Evolutionary conservation across 2,329 filamentous ascomycete species (phyloP).

Genomic region (Arthrobotrys musiformis): DNA sequence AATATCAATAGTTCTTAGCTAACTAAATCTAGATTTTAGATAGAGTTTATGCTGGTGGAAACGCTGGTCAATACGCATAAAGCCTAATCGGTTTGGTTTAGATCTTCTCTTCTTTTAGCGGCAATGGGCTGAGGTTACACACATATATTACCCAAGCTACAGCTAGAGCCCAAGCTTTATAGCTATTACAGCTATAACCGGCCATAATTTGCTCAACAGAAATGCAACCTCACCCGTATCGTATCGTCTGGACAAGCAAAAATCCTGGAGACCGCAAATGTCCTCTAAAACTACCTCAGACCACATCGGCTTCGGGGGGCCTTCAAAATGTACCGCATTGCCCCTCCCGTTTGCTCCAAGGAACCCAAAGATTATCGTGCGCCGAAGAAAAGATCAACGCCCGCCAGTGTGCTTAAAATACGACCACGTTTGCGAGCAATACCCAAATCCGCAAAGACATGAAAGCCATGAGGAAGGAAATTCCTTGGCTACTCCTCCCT

Average conservation of each 20-base stretch:
- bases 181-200: not conserved
- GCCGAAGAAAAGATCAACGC: not conserved
- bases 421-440: constrained; percentile 22
- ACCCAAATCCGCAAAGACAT: not conserved
- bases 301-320: constrained; percentile 8
- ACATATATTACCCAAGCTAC: too few relatives aligned
- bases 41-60: too few relatives aligned
- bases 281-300: constrained; percentile 35
- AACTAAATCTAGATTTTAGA: too few relatives aligned
- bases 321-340: constrained; percentile 8
- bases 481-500: not conserved
- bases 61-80: too few relatives aligned
- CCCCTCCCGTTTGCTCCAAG: not conserved
- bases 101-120: too few relatives aligned
- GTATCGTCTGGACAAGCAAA: not conserved
- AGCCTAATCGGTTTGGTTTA: too few relatives aligned
- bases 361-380: not conserved
- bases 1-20: too few relatives aligned
- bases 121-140: too few relatives aligned
- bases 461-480: constrained; percentile 11
- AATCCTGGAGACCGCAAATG: constrained; percentile 9
- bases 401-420: not conserved
- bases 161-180: too few relatives aligned
- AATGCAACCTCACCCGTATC: not conserved
- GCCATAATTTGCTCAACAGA: constrained; percentile 8